Conservation (phyloP, 2,329 filamentous ascomycete genomes). For the Botrytis sinoallii region DNA sequence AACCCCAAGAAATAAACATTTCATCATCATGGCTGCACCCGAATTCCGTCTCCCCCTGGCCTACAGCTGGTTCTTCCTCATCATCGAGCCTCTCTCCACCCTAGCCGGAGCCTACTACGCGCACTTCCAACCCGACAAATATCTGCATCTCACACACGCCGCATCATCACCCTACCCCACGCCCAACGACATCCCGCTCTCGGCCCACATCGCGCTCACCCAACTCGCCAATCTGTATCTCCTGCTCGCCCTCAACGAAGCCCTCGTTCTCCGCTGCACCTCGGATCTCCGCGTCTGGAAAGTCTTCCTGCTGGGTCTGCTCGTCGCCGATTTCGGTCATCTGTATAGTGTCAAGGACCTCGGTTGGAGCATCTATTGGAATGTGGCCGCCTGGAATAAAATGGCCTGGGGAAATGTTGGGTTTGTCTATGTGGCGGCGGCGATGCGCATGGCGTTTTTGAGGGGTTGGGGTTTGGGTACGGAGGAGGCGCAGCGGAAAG, state of each 20-base stretch:
- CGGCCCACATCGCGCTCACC: slow-evolving; percentile 64
- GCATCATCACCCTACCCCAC: slow-evolving; percentile 30
- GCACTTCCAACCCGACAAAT: slow-evolving; percentile 49
- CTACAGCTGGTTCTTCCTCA: slow-evolving; percentile 73
- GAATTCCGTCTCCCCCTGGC: slow-evolving; percentile 53
- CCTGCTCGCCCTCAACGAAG: slow-evolving; percentile 74
- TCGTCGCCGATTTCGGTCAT: slow-evolving; percentile 76
- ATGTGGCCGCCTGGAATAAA: slow-evolving; percentile 57
- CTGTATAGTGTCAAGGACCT: slow-evolving; percentile 62
- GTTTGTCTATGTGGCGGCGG: slow-evolving; percentile 66
- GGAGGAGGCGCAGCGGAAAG: slow-evolving; percentile 12
- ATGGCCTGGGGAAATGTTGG: slow-evolving; percentile 67
- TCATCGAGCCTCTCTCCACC: slow-evolving; percentile 61
- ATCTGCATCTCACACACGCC: slow-evolving; percentile 62
- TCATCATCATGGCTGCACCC: slow-evolving; percentile 21
- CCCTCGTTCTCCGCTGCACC: slow-evolving; percentile 68
- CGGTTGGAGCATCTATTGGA: slow-evolving; percentile 59
- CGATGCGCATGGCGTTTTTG: slow-evolving; percentile 58
- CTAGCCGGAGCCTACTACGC: slow-evolving; percentile 53
- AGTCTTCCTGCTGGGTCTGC: slow-evolving; percentile 61
- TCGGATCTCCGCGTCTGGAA: slow-evolving; percentile 67
- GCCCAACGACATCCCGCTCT: slow-evolving; percentile 46
- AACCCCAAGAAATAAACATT: not conserved
- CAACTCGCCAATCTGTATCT: slow-evolving; percentile 79
- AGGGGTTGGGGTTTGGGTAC: slow-evolving; percentile 51